phyloP scores from a whole-genome alignment of 768 basidiomycete genomes.

The Mycena vitilis region DNA sequence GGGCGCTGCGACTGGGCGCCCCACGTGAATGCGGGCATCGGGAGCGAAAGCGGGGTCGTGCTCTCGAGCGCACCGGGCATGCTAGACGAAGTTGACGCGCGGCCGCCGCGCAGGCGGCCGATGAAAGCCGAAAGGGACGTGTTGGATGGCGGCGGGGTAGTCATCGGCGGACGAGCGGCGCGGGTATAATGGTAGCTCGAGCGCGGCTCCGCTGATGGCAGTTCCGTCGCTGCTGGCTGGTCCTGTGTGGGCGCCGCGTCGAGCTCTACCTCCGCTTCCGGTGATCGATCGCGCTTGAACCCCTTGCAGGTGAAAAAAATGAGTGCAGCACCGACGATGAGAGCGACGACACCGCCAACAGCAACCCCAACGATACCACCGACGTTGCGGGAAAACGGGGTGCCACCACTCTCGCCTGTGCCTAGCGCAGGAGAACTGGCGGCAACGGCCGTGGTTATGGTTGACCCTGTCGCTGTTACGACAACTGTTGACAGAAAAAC shows the following conservation, averaged over 20 bases:
- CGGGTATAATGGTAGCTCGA: conserved; percentile 6
- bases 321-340: conserved; percentile 1
- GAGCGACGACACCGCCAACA: conserved; percentile 8
- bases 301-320: conserved; percentile 6
- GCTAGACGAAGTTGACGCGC: not conserved
- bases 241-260: not conserved
- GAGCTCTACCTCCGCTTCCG: not conserved
- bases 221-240: too few species aligned
- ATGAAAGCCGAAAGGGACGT: conserved; percentile 7
- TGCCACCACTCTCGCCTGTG: not conserved
- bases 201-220: not conserved
- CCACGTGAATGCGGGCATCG: not conserved
- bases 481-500: conserved; percentile 1
- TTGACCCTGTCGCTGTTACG: not conserved
- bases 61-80: conserved; percentile 16
- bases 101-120: conserved; percentile 13
- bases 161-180: conserved; percentile 10
- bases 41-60: not conserved
- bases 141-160: conserved; percentile 16
- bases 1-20: not conserved
- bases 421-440: not conserved
- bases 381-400: conserved; percentile 13
- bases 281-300: not conserved
- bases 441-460: conserved; percentile 5
- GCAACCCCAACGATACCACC: conserved; percentile 27